A percentile compares a stretch with the other conserved stretches of the same genome.
phyloP scores from a whole-genome alignment of 139 green algal genomes.

The Picochlorum sp. region DNA sequence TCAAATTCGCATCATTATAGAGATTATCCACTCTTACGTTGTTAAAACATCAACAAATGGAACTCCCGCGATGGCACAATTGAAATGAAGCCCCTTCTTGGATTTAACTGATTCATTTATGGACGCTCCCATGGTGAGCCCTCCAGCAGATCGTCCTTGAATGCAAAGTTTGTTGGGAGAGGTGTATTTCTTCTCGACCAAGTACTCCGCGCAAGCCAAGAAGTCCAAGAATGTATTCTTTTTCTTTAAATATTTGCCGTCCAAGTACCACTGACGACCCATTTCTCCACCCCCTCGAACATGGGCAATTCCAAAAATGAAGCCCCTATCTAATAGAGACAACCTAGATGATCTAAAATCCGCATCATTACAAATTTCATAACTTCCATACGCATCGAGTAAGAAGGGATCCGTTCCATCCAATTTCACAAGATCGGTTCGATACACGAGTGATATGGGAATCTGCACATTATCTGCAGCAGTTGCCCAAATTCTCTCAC shows the following conservation, averaged over 20 bases:
- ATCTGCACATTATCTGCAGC: conserved; percentile 47
- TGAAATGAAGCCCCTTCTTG: conserved; percentile 52
- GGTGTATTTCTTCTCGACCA: conserved; percentile 48
- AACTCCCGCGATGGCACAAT: conserved; percentile 35
- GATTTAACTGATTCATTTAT: conserved; percentile 39
- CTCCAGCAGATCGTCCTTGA: conserved; percentile 59
- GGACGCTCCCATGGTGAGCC: conserved; percentile 57
- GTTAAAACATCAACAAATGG: conserved; percentile 88
- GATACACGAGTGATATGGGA: conserved; percentile 63
- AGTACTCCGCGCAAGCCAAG: conserved; percentile 51
- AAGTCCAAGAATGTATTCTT: conserved; percentile 76
- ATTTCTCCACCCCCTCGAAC: conserved; percentile 72
- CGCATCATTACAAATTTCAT: conserved; percentile 49
- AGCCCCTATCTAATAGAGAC: conserved; percentile 63
- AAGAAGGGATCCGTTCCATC: conserved; percentile 57
- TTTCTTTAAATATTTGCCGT: conserved; percentile 68
- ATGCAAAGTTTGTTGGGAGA: conserved; percentile 32
- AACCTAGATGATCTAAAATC: conserved; percentile 26
- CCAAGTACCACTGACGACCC: conserved; percentile 64
- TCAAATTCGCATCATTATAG: too few species aligned
- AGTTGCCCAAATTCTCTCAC: conserved; percentile 62
- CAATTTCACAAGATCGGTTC: conserved; percentile 41
- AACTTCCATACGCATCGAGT: conserved; percentile 45
- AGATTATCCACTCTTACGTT: too few species aligned
- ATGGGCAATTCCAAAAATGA: conserved; percentile 70